Evolutionary conservation across 805 yeast genomes (phyloP).

Genomic region (Yamadazyma paraphyllophila): DNA sequence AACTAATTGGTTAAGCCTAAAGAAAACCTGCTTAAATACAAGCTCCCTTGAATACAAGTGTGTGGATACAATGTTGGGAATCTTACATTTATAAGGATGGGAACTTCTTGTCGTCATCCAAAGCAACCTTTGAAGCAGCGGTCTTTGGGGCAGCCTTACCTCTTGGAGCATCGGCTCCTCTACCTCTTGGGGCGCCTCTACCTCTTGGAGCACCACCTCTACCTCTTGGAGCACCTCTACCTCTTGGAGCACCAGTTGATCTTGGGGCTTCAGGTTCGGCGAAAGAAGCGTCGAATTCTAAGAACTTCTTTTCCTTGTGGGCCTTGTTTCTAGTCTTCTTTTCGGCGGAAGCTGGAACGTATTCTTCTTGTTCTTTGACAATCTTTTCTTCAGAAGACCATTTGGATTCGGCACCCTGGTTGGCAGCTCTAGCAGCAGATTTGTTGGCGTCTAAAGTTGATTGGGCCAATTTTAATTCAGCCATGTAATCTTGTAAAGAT

Average conservation of each 20-base stretch:
- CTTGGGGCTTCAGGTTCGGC: constrained; percentile 44
- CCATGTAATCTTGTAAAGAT: constrained; percentile 86
- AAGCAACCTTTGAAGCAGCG: constrained; percentile 30
- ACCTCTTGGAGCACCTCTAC: constrained; percentile 18
- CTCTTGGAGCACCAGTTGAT: constrained; percentile 19
- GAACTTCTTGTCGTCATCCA: constrained; percentile 61
- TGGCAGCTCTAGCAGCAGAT: constrained; percentile 46
- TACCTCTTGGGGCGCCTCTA: constrained; percentile 17
- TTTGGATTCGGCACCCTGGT: constrained; percentile 57
- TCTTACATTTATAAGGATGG: constrained; percentile 52
- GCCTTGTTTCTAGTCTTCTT: constrained; percentile 73
- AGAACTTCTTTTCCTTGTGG: constrained; percentile 74
- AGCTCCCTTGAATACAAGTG: no score
- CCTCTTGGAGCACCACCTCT: constrained; percentile 14
- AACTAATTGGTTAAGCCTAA: constrained; percentile 1
- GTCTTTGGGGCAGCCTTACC: background rate
- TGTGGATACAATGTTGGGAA: background rate
- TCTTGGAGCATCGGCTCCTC: constrained; percentile 7
- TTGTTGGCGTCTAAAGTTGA: constrained; percentile 36
- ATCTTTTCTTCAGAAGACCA: constrained; percentile 54
- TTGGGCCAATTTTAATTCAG: constrained; percentile 54
- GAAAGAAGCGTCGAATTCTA: constrained; percentile 73
- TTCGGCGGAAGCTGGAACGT: constrained; percentile 56
- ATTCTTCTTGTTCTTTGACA: constrained; percentile 62
- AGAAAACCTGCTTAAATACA: background rate